Percentiles rank a stretch among this genome's conserved stretches.
Conservation (phyloP, 169 alveolate species). For the Eimeria tenella region DNA sequence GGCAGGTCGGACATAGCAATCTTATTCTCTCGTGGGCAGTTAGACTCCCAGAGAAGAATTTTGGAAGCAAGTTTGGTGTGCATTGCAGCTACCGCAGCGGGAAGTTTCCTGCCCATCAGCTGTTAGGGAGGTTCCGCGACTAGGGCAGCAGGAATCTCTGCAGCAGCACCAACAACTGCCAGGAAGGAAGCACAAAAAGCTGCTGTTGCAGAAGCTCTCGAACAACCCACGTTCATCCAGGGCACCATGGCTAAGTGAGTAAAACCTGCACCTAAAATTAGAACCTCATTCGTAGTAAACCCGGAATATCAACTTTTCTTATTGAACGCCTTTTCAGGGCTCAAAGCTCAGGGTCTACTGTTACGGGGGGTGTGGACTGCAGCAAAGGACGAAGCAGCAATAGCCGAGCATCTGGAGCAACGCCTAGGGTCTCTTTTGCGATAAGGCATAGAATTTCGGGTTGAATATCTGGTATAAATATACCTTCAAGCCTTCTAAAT, state of each 20-base stretch:
- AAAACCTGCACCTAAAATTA: slow-evolving; percentile 16
- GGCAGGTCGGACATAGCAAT: background rate
- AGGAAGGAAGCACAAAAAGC: background rate
- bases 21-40: background rate
- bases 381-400: slow-evolving; percentile 68
- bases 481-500: no score
- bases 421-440: slow-evolving; percentile 48
- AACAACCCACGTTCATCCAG: background rate
- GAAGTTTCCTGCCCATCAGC: background rate
- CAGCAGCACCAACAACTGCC: slow-evolving; percentile 23
- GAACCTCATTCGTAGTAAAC: background rate
- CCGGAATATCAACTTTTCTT: background rate
- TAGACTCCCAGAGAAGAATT: background rate
- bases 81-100: background rate
- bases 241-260: slow-evolving; percentile 36
- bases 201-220: slow-evolving; percentile 36
- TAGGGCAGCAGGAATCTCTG: background rate
- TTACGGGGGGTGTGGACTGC: background rate
- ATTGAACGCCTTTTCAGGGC: background rate
- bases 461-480: background rate
- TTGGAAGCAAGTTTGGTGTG: background rate
- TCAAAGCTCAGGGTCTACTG: background rate
- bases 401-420: slow-evolving; percentile 42
- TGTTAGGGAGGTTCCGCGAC: background rate
- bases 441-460: background rate